These are phyloP conservation scores for Penicillium sp. DNA, from an alignment of 2,329 filamentous ascomycete genomes.

Conservation along the genomic window DNA sequence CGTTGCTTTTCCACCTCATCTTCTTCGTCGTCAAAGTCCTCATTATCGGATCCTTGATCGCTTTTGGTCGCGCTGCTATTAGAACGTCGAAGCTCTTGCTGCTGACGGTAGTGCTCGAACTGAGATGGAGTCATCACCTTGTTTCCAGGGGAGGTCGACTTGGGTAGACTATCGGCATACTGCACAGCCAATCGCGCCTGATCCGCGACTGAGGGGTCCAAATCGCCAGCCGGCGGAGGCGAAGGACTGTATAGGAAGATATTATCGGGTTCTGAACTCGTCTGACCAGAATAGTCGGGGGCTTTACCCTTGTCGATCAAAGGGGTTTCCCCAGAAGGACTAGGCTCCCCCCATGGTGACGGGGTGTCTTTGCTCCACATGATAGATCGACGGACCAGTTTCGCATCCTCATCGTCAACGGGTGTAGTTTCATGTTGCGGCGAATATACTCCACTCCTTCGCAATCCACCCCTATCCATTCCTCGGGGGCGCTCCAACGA, in stretches of 20 bases:
- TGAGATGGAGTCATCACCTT: conserved; percentile 89
- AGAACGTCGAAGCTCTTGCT: conserved; percentile 64
- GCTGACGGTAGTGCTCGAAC: conserved; percentile 73
- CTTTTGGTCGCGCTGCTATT: conserved; percentile 48
- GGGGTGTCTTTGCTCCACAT: conserved; percentile 27
- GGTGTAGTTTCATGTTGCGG: conserved; percentile 25
- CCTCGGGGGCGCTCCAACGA: conserved; percentile 28
- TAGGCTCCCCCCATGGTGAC: conserved; percentile 22
- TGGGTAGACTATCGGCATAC: conserved; percentile 40
- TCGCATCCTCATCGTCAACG: conserved; percentile 41
- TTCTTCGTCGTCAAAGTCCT: conserved; percentile 70
- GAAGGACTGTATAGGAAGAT: conserved; percentile 16
- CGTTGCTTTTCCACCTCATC: conserved; percentile 74
- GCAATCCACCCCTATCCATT: conserved; percentile 25
- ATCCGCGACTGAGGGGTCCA: conserved; percentile 39
- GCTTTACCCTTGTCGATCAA: conserved; percentile 26
- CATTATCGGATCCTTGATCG: conserved; percentile 54
- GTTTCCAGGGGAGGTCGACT: conserved; percentile 46
- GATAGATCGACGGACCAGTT: conserved; percentile 36
- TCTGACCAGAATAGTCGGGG: conserved; percentile 8
- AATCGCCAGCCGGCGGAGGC: conserved; percentile 14
- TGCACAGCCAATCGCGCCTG: conserved; percentile 46
- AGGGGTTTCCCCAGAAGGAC: conserved; percentile 26
- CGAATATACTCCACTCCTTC: conserved; percentile 33
- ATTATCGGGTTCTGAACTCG: conserved; percentile 14